Evolutionary conservation across 768 basidiomycete species (phyloP).

Genomic region (Kwoniella europaea): DNA sequence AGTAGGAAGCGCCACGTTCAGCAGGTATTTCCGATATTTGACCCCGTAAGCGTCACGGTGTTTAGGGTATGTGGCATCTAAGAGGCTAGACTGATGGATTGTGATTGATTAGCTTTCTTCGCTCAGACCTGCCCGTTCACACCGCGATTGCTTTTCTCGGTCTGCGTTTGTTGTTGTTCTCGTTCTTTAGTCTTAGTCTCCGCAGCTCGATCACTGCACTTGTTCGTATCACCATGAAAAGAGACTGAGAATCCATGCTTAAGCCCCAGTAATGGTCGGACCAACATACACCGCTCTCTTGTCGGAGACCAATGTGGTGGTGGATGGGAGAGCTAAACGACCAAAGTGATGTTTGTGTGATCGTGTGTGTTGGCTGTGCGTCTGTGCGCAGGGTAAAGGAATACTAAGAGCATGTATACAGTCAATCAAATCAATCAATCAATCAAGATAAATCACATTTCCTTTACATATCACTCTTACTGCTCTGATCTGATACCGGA

Average conservation of each 20-base stretch:
- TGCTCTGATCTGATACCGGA: neutral
- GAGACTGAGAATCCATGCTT: neutral
- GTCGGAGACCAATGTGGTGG: neutral
- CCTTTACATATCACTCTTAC: neutral
- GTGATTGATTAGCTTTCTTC: neutral
- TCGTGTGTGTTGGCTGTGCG: slow-evolving; percentile 15
- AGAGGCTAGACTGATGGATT: neutral
- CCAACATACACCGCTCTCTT: too few species aligned
- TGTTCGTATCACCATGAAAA: neutral
- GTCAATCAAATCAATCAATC: neutral
- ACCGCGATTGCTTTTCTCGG: neutral
- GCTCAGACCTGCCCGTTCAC: slow-evolving; percentile 10
- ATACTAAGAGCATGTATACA: neutral
- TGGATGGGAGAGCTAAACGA: neutral
- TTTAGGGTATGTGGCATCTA: slow-evolving; percentile 4
- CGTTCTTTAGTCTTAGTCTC: too few species aligned
- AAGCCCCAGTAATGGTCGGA: too few species aligned
- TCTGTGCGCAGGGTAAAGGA: slow-evolving; percentile 18
- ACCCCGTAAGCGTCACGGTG: neutral
- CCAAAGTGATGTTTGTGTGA: neutral
- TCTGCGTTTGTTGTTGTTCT: neutral
- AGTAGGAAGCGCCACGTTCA: neutral
- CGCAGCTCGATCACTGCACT: neutral
- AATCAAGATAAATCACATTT: neutral
- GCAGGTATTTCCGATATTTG: neutral